Base-by-base conservation (phyloP, 1,284 basidiomycete genomes). In the Apiotrichum brassicae region DNA sequence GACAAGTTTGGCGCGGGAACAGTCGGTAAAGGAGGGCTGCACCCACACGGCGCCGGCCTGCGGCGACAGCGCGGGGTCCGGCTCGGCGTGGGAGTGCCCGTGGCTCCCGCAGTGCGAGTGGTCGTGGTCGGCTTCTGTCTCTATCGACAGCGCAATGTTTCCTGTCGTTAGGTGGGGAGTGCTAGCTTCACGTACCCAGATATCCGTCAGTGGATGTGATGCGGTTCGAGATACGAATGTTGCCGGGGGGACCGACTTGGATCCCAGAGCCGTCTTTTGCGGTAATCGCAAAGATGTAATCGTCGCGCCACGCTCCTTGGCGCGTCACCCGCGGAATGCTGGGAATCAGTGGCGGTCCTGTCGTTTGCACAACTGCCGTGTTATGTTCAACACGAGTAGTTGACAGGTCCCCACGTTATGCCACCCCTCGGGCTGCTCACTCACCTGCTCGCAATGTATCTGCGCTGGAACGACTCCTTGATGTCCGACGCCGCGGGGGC, bases 271-370 rank as follows among this genome's bases (percentile, higher is more conserved):
- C 30, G 26, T 67, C 58, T 34, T 57, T 53, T n/a, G 64, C 60
- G 6, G 70, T 70, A 41, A 72, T 65, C 24, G 68, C 70, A 44
- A 70, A 72, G 23, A 69, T 52, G 39, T 58, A 68, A 41, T 70
- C 66, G 28, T 60, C 58, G 49, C 65, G 46, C 51, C 51, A 56
- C 3, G 37, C 44, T 23, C 38, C 35, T 16, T 33, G 33, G 26
- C 42, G 22, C 24, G 39, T 8, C 18, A 54, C 35, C 11, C 46
- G 43, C 1, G 54, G 54, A 3, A 56, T 40, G 26, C 39, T 40
- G 45, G 6, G 19, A 26, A 9, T 5, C 5, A 16, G 16, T 18
- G 22, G 24, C 16, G 4, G n/a, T 18, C 12, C 14, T 11, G 28
- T 30, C 11, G 28, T 30, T 9, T 30, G 28, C 28, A 9, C 28